A percentile compares a stretch with the other conserved stretches of the same genome.
Conservation (phyloP, 768 basidiomycete genomes). For the Lyophyllum atratum region DNA sequence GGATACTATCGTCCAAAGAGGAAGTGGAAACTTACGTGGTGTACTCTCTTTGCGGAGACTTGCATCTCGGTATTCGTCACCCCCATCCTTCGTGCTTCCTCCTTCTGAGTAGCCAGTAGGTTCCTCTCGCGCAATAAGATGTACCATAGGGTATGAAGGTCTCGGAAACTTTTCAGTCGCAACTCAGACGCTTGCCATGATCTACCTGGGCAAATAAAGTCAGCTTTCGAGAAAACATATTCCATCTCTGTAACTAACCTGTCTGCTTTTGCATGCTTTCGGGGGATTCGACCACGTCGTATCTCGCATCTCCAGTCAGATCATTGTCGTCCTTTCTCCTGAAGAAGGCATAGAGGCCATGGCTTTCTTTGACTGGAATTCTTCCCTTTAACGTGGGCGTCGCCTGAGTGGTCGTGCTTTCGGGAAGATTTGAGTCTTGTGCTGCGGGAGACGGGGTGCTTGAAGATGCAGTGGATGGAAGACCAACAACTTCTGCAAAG, state of each 20-base stretch:
- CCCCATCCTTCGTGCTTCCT: constrained; percentile 71
- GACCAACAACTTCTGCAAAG: constrained; percentile 25
- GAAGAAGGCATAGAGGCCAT: constrained; percentile 82
- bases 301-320: constrained; percentile 45
- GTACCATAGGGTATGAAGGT: constrained; percentile 96
- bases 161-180: constrained; percentile 87
- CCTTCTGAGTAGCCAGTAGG: constrained; percentile 83
- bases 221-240: neutral
- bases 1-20: neutral
- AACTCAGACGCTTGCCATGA: constrained; percentile 88
- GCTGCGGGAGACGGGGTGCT: constrained; percentile 1
- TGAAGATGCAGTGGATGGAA: constrained; percentile 6
- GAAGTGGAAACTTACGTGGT: constrained; percentile 39
- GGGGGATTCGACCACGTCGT: constrained; percentile 48
- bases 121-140: constrained; percentile 87
- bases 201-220: constrained; percentile 57
- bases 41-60: constrained; percentile 37
- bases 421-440: neutral
- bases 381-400: constrained; percentile 19
- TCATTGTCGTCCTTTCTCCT: constrained; percentile 51
- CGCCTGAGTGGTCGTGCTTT: neutral
- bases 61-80: constrained; percentile 32
- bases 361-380: constrained; percentile 50
- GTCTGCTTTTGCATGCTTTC: constrained; percentile 28
- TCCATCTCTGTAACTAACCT: constrained; percentile 21